Evolutionary conservation across 345 rosid species (phyloP).

Genomic region (Zanthoxylum bungeanum): DNA sequence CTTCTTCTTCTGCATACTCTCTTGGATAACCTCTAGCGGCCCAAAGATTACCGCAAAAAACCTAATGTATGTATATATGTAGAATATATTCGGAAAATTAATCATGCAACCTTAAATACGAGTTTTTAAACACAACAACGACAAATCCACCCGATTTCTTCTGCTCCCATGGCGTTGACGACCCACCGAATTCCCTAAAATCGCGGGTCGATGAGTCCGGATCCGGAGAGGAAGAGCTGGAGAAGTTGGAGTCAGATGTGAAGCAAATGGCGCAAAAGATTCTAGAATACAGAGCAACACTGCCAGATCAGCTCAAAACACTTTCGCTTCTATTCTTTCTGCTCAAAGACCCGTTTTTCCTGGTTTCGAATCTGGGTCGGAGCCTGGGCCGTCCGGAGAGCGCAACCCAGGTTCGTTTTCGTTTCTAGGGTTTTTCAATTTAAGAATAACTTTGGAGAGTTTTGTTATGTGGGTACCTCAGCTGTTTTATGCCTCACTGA

Average conservation of each 20-base stretch:
- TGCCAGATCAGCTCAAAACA: slow-evolving; percentile 61
- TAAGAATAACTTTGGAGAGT: no score
- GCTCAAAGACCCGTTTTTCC: slow-evolving; percentile 36
- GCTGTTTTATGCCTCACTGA: neutral
- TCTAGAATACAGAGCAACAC: slow-evolving; percentile 51
- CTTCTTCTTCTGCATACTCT: no score
- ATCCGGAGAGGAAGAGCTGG: slow-evolving; percentile 39
- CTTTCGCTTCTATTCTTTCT: slow-evolving; percentile 47
- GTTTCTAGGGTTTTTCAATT: slow-evolving; percentile 16
- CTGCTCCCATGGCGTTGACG: slow-evolving; percentile 20
- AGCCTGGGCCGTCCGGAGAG: slow-evolving; percentile 33
- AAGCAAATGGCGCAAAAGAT: slow-evolving; percentile 61
- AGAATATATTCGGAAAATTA: no score
- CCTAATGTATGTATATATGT: no score
- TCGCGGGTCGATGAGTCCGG: slow-evolving; percentile 15
- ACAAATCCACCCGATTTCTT: no score
- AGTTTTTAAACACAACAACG: no score
- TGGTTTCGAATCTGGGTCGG: slow-evolving; percentile 23
- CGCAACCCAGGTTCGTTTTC: slow-evolving; percentile 31
- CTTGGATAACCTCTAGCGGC: no score
- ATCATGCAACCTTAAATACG: no score
- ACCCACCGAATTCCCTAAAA: slow-evolving; percentile 8
- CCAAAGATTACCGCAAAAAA: no score
- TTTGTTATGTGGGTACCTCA: neutral
- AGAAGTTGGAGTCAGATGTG: slow-evolving; percentile 56